Evolutionary conservation across 805 yeast genomes (phyloP), one percentile per base, ranked within the genome.

Genomic region (Suhomyces emberorum): DNA sequence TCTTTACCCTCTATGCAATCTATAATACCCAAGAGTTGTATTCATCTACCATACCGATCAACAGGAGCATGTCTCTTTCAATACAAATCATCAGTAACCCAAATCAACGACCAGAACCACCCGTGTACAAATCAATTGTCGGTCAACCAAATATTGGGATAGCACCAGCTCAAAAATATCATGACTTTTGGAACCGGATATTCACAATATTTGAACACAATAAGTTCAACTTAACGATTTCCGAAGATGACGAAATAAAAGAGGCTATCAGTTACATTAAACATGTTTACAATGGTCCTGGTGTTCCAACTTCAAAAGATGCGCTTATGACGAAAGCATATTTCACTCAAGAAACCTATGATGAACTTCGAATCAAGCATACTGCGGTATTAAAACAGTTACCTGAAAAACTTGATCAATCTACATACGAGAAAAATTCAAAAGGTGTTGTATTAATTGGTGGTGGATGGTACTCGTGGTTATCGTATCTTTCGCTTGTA

Each of bases 391-490:
- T 35, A 16, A 18, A 23, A 15, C 34, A 29, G 12, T 29, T 35
- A 19, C 38, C 38, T 15, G 11, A 15, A 4, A 23, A 11, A 4
- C 15, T 35, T 9, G 17, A 28, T 11, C 7, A 21, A 8, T 31
- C 32, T 16, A 38, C 41, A 7, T 42, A 35, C 22, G 34, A 35
- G 22, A 30, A 29, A 17, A 39, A 25, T 12, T 24, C 38, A 11
- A 28, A 23, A 8, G 43, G 37, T 5, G 51, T 49, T 12, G 72
- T 66, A 1, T 59, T 67, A 51, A 52, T 70, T 30, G 76, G 73
- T 15, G 76, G 75, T 32, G 72, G 71, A 1, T 37, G 55, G 14
- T 69, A 63, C 43, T 55, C 72, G 15, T 70, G 75, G 57, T 57
- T 63, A 20, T 58, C 70, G 0, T 52, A 64, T 28, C 41, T 69